Evolutionary conservation across 805 yeast genomes (phyloP).

Genomic region (Yamadazyma takamatsuzukensis): DNA sequence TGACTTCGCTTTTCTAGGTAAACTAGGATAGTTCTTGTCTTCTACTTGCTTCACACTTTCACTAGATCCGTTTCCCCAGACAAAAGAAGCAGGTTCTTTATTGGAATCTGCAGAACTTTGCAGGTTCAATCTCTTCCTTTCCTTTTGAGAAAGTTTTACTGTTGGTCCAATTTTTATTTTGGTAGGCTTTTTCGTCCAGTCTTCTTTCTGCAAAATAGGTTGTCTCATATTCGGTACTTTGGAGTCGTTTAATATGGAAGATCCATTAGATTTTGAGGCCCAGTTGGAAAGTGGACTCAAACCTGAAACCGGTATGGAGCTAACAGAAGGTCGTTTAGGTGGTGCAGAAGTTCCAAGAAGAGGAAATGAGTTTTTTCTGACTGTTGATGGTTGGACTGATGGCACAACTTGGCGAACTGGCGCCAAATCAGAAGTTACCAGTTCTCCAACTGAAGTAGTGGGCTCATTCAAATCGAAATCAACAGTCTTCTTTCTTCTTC

Average conservation of each 20-base stretch:
- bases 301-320: conserved; percentile 8
- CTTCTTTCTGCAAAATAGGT: background rate
- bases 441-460: background rate
- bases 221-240: background rate
- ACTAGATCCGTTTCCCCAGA: background rate
- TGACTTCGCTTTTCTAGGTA: no score
- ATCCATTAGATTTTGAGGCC: conserved; percentile 17
- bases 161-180: conserved; percentile 34
- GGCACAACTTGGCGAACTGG: background rate
- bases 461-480: conserved; percentile 3
- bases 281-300: conserved; percentile 26
- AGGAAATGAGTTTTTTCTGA: conserved; percentile 2
- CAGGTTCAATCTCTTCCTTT: conserved; percentile 42
- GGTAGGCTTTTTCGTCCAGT: conserved; percentile 10
- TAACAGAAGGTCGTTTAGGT: background rate
- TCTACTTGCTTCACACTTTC: no score
- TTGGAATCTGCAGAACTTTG: no score
- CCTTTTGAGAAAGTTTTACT: conserved; percentile 55
- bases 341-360: conserved; percentile 2
- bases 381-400: background rate
- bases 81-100: no score
- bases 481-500: conserved; percentile 10
- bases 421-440: background rate
- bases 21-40: no score
- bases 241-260: conserved; percentile 9